Evolutionary conservation across 495 filamentous ascomycete genomes (phyloP).

Genomic region (Cairneyella variabilis): DNA sequence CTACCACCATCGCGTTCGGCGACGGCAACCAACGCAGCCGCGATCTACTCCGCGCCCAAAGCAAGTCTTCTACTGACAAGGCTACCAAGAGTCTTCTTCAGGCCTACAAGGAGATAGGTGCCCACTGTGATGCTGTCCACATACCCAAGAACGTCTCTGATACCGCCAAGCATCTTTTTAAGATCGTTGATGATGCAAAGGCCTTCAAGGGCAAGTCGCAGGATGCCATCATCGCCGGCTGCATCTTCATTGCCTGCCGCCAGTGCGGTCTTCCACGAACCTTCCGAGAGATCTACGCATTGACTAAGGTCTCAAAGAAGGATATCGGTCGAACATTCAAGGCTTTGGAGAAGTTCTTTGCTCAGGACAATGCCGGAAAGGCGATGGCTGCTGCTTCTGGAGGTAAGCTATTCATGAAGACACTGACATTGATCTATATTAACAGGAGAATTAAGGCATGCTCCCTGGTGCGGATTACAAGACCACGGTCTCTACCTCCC

Average conservation of each 20-base stretch:
- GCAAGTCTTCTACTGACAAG: constrained; percentile 82
- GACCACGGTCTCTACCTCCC: constrained; percentile 73
- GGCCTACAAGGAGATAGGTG: constrained; percentile 86
- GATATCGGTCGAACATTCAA: constrained; percentile 98
- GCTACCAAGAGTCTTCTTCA: constrained; percentile 70
- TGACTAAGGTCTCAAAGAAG: constrained; percentile 94
- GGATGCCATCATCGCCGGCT: constrained; percentile 90
- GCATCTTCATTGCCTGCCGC: constrained; percentile 95
- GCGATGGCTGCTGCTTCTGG: constrained; percentile 43
- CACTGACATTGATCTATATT: constrained; percentile 15
- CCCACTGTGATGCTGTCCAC: constrained; percentile 79
- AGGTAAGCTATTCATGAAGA: constrained; percentile 33
- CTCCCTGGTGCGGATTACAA: constrained; percentile 50
- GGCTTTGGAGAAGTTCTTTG: constrained; percentile 80
- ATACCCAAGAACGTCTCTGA: constrained; percentile 77
- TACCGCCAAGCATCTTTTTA: constrained; percentile 89
- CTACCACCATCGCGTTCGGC: constrained; percentile 81
- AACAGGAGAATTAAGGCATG: constrained; percentile 21
- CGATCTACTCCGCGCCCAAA: constrained; percentile 84
- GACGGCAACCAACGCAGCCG: constrained; percentile 68
- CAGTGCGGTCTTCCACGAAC: constrained; percentile 82
- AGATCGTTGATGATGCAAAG: constrained; percentile 85
- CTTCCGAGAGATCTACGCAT: constrained; percentile 84
- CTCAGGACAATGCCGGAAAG: constrained; percentile 51
- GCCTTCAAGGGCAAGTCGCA: constrained; percentile 93